Evolutionary conservation across 1,284 basidiomycete genomes (phyloP).

Genomic region (Ustilago nuda): DNA sequence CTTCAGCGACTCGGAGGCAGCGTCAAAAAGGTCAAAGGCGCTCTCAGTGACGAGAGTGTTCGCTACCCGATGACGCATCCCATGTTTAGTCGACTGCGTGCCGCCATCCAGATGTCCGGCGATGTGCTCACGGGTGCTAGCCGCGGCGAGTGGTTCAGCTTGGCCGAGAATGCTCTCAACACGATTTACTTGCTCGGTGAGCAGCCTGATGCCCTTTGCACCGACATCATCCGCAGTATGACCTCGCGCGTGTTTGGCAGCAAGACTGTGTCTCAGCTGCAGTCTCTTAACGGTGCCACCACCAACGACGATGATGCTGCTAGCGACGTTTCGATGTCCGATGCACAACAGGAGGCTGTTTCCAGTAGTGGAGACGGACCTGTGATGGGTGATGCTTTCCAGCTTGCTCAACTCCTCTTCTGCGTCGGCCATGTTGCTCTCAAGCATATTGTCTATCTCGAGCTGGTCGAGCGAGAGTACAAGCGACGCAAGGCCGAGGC

Average conservation of each 20-base stretch:
- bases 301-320: conserved; percentile 28
- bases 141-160: conserved; percentile 76
- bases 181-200: conserved; percentile 94
- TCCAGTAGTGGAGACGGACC: conserved; percentile 22
- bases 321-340: conserved; percentile 45
- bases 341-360: conserved; percentile 18
- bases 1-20: conserved; percentile 91
- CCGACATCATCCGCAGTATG: conserved; percentile 83
- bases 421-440: conserved; percentile 95
- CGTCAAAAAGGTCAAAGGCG: conserved; percentile 92
- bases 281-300: not conserved
- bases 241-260: conserved; percentile 78
- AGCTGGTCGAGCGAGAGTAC: conserved; percentile 95
- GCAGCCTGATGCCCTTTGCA: conserved; percentile 88
- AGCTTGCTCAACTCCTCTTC: conserved; percentile 90
- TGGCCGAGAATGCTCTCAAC: conserved; percentile 96
- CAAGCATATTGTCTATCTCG: conserved; percentile 96
- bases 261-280: conserved; percentile 16
- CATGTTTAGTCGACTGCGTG: conserved; percentile 85
- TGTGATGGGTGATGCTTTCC: conserved; percentile 74
- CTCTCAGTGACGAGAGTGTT: conserved; percentile 83
- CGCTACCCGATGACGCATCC: conserved; percentile 88
- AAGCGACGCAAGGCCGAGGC: conserved; percentile 94
- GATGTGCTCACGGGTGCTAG: conserved; percentile 41
- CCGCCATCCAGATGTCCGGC: conserved; percentile 70